Percentiles rank a stretch among this genome's conserved stretches.
Conservation (phyloP, 257 asterid species). For the Buddleja alternifolia region DNA sequence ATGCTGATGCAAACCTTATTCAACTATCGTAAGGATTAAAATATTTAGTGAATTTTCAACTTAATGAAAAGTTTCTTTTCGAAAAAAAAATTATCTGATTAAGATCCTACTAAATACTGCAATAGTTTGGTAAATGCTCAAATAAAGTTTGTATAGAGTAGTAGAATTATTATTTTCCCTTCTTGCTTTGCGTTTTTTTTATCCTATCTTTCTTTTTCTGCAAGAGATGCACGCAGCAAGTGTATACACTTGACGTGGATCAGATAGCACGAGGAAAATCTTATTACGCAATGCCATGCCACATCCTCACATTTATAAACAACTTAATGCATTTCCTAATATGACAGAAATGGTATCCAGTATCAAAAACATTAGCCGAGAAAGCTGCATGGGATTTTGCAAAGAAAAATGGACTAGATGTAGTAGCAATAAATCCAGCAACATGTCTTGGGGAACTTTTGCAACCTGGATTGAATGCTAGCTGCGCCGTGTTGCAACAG, state of each 20-base stretch:
- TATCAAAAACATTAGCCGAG: conserved; percentile 86
- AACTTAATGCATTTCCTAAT: background rate
- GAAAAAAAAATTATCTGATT: background rate
- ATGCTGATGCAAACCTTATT: conserved; percentile 19
- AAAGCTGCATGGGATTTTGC: conserved; percentile 86
- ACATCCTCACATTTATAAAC: background rate
- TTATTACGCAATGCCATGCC: no score
- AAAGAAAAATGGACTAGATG: conserved; percentile 56
- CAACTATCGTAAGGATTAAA: conserved; percentile 15
- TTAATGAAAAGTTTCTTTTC: background rate
- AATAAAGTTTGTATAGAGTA: background rate
- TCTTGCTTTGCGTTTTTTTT: no score
- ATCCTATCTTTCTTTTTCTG: no score
- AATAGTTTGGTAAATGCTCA: background rate
- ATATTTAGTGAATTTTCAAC: background rate
- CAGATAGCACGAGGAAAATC: no score
- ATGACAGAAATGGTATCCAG: conserved; percentile 87
- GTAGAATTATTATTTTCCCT: no score
- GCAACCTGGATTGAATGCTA: conserved; percentile 81
- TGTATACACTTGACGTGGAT: no score
- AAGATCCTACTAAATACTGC: background rate
- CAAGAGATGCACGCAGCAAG: no score
- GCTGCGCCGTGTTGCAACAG: conserved; percentile 81
- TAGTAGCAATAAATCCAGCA: conserved; percentile 79
- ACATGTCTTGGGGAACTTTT: conserved; percentile 78